Conservation (phyloP, 129 eudicot species). For the Ambrosia artemisiifolia region DNA sequence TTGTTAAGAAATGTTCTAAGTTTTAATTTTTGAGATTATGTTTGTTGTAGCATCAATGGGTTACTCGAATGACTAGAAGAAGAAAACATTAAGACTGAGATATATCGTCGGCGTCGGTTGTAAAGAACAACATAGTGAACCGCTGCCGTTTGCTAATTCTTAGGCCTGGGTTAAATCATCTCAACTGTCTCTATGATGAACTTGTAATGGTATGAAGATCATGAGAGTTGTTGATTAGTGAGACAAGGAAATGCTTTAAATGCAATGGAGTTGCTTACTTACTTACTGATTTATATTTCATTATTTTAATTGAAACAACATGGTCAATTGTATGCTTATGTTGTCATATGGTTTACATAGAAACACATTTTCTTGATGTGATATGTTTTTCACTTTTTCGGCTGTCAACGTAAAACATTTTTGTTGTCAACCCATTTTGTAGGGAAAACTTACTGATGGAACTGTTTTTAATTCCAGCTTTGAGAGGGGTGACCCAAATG, state of each 20-base stretch:
- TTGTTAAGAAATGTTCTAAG: too few relatives aligned
- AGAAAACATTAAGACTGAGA: too few relatives aligned
- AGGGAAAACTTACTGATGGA: slow-evolving; percentile 99
- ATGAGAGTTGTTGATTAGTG: slow-evolving; percentile 3
- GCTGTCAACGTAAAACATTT: background rate
- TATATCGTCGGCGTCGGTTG: too few relatives aligned
- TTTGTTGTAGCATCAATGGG: too few relatives aligned
- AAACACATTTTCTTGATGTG: background rate
- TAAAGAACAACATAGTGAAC: too few relatives aligned
- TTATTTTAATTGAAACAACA: background rate
- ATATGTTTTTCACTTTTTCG: slow-evolving; percentile 1
- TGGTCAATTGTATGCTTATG: background rate
- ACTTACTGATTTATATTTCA: background rate
- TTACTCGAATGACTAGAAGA: too few relatives aligned
- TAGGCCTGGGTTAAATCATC: background rate
- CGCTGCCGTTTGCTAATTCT: too few relatives aligned
- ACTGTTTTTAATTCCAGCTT: slow-evolving; percentile 97
- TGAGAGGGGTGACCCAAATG: slow-evolving; percentile 98
- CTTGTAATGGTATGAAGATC: slow-evolving; percentile 10
- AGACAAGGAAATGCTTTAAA: background rate
- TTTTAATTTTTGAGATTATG: too few relatives aligned
- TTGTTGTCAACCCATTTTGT: slow-evolving; percentile 24
- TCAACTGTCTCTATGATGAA: background rate
- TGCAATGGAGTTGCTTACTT: slow-evolving; percentile 2
- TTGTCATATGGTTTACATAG: background rate